phyloP scores from a whole-genome alignment of 805 yeast species.

The Lachancea kluyveri region DNA sequence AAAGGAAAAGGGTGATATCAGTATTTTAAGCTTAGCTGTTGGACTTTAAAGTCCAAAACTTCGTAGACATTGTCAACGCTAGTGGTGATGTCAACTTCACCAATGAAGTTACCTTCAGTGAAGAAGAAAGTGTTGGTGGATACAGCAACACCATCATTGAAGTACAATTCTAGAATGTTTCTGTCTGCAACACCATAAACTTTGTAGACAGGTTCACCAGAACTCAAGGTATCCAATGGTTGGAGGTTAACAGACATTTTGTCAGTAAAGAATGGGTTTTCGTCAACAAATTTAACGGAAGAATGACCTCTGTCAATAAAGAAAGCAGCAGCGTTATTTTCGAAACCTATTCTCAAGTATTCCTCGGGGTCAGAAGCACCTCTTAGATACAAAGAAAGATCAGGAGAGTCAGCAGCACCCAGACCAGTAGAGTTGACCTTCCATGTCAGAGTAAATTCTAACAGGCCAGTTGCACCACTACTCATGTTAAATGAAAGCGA shows the following conservation, averaged over 20 bases:
- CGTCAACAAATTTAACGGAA: conserved; percentile 14
- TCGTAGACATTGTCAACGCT: conserved; percentile 11
- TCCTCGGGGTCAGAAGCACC: conserved; percentile 15
- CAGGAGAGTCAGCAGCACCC: conserved; percentile 9
- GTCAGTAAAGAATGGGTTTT: conserved; percentile 25
- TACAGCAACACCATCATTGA: conserved; percentile 26
- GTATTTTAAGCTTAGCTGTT: conserved; percentile 6
- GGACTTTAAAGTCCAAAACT: conserved; percentile 8
- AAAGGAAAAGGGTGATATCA: neutral
- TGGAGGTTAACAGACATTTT: conserved; percentile 22
- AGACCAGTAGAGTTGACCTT: conserved; percentile 11
- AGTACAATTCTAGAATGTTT: conserved; percentile 28
- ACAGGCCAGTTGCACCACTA: conserved; percentile 15
- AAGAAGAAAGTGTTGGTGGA: conserved; percentile 30
- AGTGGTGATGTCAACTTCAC: conserved; percentile 11
- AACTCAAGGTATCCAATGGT: conserved; percentile 12
- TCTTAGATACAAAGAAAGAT: conserved; percentile 16
- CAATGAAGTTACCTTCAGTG: conserved; percentile 14
- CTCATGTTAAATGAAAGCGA: conserved; percentile 5
- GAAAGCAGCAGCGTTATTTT: conserved; percentile 18
- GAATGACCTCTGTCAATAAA: conserved; percentile 27
- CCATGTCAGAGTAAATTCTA: conserved; percentile 24
- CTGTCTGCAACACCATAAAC: conserved; percentile 28
- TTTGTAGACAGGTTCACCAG: conserved; percentile 18
- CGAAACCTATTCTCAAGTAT: conserved; percentile 24